These are phyloP conservation scores for Orbilia quercus DNA, from an alignment of 2,329 filamentous ascomycete species.

Conservation along the genomic window DNA sequence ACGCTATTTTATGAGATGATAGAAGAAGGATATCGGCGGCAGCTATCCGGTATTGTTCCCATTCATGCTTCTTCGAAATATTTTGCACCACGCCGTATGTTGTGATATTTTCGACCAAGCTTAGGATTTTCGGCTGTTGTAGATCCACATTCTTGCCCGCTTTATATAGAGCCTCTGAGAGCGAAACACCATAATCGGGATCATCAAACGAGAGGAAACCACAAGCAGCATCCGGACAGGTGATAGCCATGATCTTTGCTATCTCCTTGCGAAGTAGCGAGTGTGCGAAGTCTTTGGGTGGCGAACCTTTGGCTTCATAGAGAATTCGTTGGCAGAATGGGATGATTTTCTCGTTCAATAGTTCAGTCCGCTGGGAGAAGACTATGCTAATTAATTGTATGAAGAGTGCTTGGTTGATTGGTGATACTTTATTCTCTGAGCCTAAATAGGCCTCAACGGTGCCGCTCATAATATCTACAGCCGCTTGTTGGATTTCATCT, in stretches of 20 bases:
- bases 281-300: constrained; percentile 27
- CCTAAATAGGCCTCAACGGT: constrained; percentile 7
- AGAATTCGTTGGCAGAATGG: constrained; percentile 36
- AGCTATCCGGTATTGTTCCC: constrained; percentile 49
- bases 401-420: constrained; percentile 42
- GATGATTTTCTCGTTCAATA: constrained; percentile 3
- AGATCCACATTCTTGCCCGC: constrained; percentile 5
- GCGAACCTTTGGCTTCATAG: constrained; percentile 9
- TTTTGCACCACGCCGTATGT: constrained; percentile 6
- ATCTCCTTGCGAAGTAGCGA: constrained; percentile 48
- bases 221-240: constrained; percentile 27
- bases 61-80: constrained; percentile 24
- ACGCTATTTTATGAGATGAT: constrained; percentile 13
- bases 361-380: not conserved
- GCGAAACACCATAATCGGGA: constrained; percentile 45
- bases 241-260: constrained; percentile 30
- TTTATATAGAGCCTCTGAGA: constrained; percentile 30
- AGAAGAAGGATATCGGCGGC: constrained; percentile 36
- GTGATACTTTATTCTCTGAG: constrained; percentile 8
- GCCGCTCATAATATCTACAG: not conserved
- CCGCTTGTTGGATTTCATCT: constrained; percentile 25
- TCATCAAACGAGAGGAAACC: constrained; percentile 40
- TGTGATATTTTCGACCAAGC: not conserved
- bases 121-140: not conserved
- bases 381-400: constrained; percentile 28